Conservation (phyloP, 768 basidiomycete genomes). For the Piloderma croceum region DNA sequence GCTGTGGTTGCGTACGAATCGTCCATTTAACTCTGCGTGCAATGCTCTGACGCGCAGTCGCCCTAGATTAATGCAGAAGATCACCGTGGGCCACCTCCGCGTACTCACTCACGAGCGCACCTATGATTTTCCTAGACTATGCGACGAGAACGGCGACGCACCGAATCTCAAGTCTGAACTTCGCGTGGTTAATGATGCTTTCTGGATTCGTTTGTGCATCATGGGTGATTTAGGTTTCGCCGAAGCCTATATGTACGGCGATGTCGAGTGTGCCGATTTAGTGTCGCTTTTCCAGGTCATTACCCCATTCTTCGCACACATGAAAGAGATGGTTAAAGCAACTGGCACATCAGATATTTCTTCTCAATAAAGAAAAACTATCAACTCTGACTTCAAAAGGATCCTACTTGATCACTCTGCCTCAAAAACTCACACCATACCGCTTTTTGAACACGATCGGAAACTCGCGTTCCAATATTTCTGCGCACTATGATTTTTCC, state of each 20-base stretch:
- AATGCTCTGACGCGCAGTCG: constrained; percentile 1
- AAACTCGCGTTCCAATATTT: constrained; percentile 45
- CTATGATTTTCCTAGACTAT: constrained; percentile 32
- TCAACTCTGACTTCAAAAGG: constrained; percentile 45
- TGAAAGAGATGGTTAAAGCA: too few species aligned
- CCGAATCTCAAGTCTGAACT: too few species aligned
- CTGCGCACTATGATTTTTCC: constrained; percentile 51
- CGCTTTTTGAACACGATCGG: constrained; percentile 42
- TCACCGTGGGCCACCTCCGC: constrained; percentile 42
- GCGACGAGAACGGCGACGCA: too few species aligned
- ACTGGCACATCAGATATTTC: constrained; percentile 49
- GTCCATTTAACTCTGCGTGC: constrained; percentile 2
- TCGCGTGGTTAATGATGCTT: constrained; percentile 45
- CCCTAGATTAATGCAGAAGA: constrained; percentile 39
- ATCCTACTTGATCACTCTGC: constrained; percentile 48
- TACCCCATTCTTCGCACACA: too few species aligned
- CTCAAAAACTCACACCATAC: constrained; percentile 48
- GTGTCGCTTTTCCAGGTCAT: constrained; percentile 56
- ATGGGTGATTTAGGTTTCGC: constrained; percentile 70
- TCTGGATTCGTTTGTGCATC: constrained; percentile 53
- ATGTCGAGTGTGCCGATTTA: constrained; percentile 64
- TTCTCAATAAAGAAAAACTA: constrained; percentile 48
- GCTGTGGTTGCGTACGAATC: constrained; percentile 41
- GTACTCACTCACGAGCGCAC: constrained; percentile 41
- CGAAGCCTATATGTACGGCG: too few species aligned